Evolutionary conservation across 192 early-diverging fungal species (phyloP).

Genomic region (Coemansia brasiliensis): DNA sequence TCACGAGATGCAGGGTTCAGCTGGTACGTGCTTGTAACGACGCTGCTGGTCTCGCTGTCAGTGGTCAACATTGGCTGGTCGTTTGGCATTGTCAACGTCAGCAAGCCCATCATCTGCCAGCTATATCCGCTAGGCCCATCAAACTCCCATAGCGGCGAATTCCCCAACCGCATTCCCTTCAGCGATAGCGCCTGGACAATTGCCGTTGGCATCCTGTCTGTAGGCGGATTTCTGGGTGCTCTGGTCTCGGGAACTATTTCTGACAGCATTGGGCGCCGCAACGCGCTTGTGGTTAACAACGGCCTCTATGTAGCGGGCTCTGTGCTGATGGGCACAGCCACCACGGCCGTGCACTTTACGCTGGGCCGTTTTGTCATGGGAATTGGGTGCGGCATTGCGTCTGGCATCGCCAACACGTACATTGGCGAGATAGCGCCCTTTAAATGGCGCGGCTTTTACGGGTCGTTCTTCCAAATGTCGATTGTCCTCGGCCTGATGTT

Average conservation of each 20-base stretch:
- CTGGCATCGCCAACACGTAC: slow-evolving; percentile 61
- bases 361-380: slow-evolving; percentile 73
- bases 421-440: slow-evolving; percentile 74
- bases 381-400: slow-evolving; percentile 64
- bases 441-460: slow-evolving; percentile 65
- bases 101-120: slow-evolving; percentile 40
- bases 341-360: slow-evolving; percentile 61
- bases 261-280: slow-evolving; percentile 61
- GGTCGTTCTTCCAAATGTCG: slow-evolving; percentile 68
- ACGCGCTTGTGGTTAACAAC: slow-evolving; percentile 67
- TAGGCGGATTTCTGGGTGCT: slow-evolving; percentile 67
- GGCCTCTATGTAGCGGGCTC: slow-evolving; percentile 66
- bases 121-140: slow-evolving; percentile 11
- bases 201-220: slow-evolving; percentile 52
- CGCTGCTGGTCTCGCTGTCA: slow-evolving; percentile 42
- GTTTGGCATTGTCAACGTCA: slow-evolving; percentile 33
- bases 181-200: slow-evolving; percentile 50
- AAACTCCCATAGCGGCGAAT: slow-evolving; percentile 15
- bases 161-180: slow-evolving; percentile 30
- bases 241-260: slow-evolving; percentile 58
- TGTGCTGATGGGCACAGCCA: slow-evolving; percentile 61
- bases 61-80: slow-evolving; percentile 42
- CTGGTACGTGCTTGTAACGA: slow-evolving; percentile 37
- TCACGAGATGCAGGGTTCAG: slow-evolving; percentile 47
- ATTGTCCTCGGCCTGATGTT: slow-evolving; percentile 74